These are phyloP conservation scores for Platanus orientalis DNA, from an alignment of 164 flowering plant species.

Conservation along the genomic window DNA sequence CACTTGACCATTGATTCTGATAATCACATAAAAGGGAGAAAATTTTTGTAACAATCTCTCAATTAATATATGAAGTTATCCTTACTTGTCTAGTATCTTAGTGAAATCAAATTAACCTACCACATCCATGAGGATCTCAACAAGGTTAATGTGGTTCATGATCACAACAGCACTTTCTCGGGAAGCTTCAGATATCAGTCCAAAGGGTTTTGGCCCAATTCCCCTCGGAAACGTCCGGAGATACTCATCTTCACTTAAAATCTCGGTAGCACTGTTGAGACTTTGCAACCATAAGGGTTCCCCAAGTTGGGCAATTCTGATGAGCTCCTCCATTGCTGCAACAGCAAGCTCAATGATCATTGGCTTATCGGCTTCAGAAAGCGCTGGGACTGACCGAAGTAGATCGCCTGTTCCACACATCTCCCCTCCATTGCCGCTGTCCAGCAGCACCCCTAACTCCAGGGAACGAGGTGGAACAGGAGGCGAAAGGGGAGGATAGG, in stretches of 20 bases:
- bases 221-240: constrained; percentile 57
- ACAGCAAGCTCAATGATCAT: constrained; percentile 70
- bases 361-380: constrained; percentile 56
- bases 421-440: constrained; percentile 41
- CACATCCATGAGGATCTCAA: constrained; percentile 92
- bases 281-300: constrained; percentile 66
- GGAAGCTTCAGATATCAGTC: constrained; percentile 63
- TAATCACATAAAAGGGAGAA: background rate
- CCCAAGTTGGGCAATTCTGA: constrained; percentile 58
- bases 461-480: constrained; percentile 37
- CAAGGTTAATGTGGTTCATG: constrained; percentile 60
- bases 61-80: too few species aligned
- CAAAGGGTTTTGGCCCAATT: constrained; percentile 57
- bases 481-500: constrained; percentile 39
- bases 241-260: constrained; percentile 67
- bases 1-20: constrained; percentile 70
- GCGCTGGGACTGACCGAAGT: constrained; percentile 41
- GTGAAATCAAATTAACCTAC: constrained; percentile 29
- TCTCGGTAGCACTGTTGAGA: constrained; percentile 28
- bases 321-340: constrained; percentile 81
- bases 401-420: constrained; percentile 45
- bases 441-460: constrained; percentile 40
- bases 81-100: too few species aligned
- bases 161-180: constrained; percentile 58
- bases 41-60: background rate